Evolutionary conservation across 305 asterid genomes (phyloP).

Genomic region (Fraxinus floribunda): DNA sequence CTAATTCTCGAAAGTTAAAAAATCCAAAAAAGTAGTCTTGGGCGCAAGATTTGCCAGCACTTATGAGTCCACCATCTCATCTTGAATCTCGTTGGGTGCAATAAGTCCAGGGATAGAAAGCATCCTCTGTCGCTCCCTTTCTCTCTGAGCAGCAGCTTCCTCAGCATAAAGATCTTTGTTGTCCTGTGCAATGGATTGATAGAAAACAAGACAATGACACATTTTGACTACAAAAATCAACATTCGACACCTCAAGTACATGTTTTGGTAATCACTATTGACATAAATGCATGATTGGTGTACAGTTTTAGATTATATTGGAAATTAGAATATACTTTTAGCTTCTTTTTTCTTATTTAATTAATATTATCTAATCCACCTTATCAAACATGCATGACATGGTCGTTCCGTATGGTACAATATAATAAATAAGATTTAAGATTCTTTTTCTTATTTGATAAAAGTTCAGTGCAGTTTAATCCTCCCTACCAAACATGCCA

Average conservation of each 20-base stretch:
- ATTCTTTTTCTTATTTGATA: neutral
- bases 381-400: neutral
- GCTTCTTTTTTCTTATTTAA: neutral
- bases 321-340: neutral
- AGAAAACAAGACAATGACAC: neutral
- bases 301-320: neutral
- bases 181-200: slow-evolving; percentile 50
- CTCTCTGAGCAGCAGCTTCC: slow-evolving; percentile 93
- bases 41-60: slow-evolving; percentile 17
- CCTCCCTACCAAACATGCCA: neutral
- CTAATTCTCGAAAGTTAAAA: slow-evolving; percentile 21
- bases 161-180: slow-evolving; percentile 96
- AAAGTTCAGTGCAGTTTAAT: neutral
- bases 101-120: slow-evolving; percentile 87
- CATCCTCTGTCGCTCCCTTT: slow-evolving; percentile 80
- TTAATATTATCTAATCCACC: neutral
- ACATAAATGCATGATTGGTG: neutral
- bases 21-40: slow-evolving; percentile 28
- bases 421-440: neutral
- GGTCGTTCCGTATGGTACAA: neutral
- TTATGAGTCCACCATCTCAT: slow-evolving; percentile 85
- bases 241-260: neutral
- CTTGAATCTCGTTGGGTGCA: slow-evolving; percentile 91
- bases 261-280: neutral
- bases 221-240: neutral